These are phyloP conservation scores for Ophiobolus disseminans DNA, from an alignment of 2,329 filamentous ascomycete genomes.

Conservation along the genomic window DNA sequence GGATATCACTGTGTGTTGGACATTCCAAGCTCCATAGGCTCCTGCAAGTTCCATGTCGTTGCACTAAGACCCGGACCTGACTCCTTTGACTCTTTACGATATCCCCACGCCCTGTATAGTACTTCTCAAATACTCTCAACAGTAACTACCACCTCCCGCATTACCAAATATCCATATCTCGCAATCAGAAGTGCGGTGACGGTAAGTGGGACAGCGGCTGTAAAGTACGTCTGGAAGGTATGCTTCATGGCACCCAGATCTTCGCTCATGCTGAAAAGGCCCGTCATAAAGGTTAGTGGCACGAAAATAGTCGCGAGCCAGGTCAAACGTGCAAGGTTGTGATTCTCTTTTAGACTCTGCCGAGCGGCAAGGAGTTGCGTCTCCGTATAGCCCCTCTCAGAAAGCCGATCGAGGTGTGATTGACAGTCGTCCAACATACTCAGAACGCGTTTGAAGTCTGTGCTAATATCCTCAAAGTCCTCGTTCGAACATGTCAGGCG, in stretches of 20 bases:
- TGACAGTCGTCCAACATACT: constrained; percentile 32
- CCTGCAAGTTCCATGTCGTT: no score
- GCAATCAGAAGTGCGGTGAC: neutral
- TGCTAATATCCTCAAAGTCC: constrained; percentile 7
- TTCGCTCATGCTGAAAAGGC: constrained; percentile 45
- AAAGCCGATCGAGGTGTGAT: constrained; percentile 36
- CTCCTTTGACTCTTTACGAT: no score
- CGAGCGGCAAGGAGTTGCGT: constrained; percentile 35
- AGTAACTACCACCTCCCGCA: no score
- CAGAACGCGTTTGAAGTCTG: constrained; percentile 38
- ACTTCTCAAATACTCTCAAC: no score
- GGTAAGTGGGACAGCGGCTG: constrained; percentile 32
- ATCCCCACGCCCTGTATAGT: no score
- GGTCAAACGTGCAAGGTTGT: constrained; percentile 39
- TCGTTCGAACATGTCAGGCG: constrained; percentile 2
- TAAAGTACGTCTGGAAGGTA: constrained; percentile 42
- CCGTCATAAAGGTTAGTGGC: constrained; percentile 41
- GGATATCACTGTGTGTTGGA: no score
- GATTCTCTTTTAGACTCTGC: constrained; percentile 37
- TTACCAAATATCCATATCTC: neutral
- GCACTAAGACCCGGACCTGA: no score
- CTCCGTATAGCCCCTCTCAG: constrained; percentile 36
- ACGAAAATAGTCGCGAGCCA: constrained; percentile 46
- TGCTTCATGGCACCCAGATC: constrained; percentile 20
- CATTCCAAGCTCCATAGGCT: no score